These are phyloP conservation scores for Yarrowia galli DNA, from an alignment of 1,139 yeast genomes.

Conservation along the genomic window DNA sequence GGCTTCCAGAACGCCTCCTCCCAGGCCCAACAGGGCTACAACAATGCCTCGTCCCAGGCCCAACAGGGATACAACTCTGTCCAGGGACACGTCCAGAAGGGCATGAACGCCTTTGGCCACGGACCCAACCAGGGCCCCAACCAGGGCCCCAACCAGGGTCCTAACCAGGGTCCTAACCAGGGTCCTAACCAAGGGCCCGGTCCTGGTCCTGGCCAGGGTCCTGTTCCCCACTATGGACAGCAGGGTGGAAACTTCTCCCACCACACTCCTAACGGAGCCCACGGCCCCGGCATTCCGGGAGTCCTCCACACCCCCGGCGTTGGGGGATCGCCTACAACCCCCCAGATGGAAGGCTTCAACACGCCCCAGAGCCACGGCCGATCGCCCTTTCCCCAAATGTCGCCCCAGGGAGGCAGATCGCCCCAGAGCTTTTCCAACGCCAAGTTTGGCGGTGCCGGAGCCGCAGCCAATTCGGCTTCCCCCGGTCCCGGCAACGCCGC, in stretches of 20 bases:
- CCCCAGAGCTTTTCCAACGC: constrained; percentile 16
- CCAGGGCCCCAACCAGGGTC: background rate
- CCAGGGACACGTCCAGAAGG: constrained; percentile 13
- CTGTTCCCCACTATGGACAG: background rate
- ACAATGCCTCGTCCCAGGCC: background rate
- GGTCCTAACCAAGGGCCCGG: background rate
- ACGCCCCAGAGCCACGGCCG: constrained; percentile 30
- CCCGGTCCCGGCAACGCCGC: constrained; percentile 21
- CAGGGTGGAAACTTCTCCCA: constrained; percentile 17
- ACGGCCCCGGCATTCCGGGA: background rate
- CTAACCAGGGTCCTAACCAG: constrained; percentile 1
- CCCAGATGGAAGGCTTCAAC: constrained; percentile 21
- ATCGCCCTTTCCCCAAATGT: constrained; percentile 31
- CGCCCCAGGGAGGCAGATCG: constrained; percentile 27
- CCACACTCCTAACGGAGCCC: background rate
- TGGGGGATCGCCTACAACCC: constrained; percentile 5
- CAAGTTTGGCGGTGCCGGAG: constrained; percentile 14
- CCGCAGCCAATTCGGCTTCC: constrained; percentile 4
- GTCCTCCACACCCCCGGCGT: background rate
- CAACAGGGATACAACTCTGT: constrained; percentile 9
- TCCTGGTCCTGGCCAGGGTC: background rate
- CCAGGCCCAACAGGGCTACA: constrained; percentile 19
- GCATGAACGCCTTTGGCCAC: background rate
- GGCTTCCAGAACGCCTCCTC: background rate
- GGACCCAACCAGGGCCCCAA: background rate